Evolutionary conservation across 139 green algal species (phyloP).

Genomic region (Bryopsis sp.): DNA sequence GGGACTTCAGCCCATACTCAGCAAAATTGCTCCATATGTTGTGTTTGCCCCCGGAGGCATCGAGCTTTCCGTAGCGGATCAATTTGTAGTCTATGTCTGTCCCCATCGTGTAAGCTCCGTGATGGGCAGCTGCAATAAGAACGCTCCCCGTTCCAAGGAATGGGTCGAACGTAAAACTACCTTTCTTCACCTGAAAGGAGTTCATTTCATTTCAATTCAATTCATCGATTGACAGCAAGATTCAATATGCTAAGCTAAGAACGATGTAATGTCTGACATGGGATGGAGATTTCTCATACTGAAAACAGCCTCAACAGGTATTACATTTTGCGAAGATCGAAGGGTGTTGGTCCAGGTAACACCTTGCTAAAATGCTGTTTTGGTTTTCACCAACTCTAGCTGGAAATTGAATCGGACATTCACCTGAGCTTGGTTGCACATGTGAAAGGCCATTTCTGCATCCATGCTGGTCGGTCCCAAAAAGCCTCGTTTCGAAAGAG

Average conservation of each 20-base stretch:
- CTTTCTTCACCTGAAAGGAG: slow-evolving; percentile 31
- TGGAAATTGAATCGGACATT: background rate
- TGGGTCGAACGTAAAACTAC: slow-evolving; percentile 35
- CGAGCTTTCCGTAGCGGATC: slow-evolving; percentile 41
- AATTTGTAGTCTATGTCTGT: slow-evolving; percentile 74
- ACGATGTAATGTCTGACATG: too few relatives aligned
- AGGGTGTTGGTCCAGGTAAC: too few relatives aligned
- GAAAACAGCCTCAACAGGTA: too few relatives aligned
- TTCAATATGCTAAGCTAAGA: too few relatives aligned
- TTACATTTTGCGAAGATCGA: too few relatives aligned
- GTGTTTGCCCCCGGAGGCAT: slow-evolving; percentile 28
- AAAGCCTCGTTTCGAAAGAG: slow-evolving; percentile 64
- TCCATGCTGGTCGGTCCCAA: slow-evolving; percentile 94
- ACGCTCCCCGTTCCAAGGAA: slow-evolving; percentile 84
- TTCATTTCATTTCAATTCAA: background rate
- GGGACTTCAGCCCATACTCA: slow-evolving; percentile 62
- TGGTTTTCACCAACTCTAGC: too few relatives aligned
- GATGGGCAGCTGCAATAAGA: slow-evolving; percentile 65
- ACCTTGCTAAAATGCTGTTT: too few relatives aligned
- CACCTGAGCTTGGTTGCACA: slow-evolving; percentile 79
- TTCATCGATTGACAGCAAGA: background rate
- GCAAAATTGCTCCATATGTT: slow-evolving; percentile 71
- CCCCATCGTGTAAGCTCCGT: slow-evolving; percentile 59
- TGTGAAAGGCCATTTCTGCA: slow-evolving; percentile 85
- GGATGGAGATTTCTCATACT: too few relatives aligned